Evolutionary conservation across 2,329 filamentous ascomycete species (phyloP).

Genomic region (Calonectria crousiana): DNA sequence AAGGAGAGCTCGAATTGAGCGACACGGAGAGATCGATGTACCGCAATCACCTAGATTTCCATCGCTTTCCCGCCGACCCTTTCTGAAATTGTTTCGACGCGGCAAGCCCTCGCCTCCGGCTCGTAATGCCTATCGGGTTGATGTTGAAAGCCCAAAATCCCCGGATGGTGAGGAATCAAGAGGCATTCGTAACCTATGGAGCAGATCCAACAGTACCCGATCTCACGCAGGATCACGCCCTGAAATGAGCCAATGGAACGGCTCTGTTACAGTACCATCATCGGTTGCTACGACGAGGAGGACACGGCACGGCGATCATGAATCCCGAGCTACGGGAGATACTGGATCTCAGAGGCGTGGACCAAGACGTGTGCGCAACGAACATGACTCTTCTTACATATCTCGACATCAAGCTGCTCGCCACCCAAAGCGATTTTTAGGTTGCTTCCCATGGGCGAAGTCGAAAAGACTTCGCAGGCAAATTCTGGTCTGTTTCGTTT

Average conservation of each 20-base stretch:
- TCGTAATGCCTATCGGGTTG: slow-evolving; percentile 35
- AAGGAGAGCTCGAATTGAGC: slow-evolving; percentile 46
- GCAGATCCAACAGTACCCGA: slow-evolving; percentile 36
- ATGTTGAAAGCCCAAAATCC: slow-evolving; percentile 62
- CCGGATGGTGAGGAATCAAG: slow-evolving; percentile 33
- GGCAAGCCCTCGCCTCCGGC: slow-evolving; percentile 32
- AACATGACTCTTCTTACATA: not conserved
- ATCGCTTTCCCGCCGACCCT: slow-evolving; percentile 16
- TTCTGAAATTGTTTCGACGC: slow-evolving; percentile 37
- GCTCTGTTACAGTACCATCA: not conserved
- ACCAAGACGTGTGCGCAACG: not conserved
- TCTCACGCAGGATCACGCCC: slow-evolving; percentile 26
- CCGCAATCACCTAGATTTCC: slow-evolving; percentile 13
- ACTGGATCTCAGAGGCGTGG: not conserved
- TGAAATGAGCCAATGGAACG: not conserved
- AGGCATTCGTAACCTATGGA: not conserved
- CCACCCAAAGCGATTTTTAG: slow-evolving; percentile 60
- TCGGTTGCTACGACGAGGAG: not conserved
- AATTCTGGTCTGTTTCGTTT: slow-evolving; percentile 72
- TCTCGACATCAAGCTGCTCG: slow-evolving; percentile 22
- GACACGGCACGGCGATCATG: not conserved
- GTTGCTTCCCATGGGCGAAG: slow-evolving; percentile 68
- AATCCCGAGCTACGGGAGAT: slow-evolving; percentile 6
- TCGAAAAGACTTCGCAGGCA: slow-evolving; percentile 66
- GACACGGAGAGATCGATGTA: slow-evolving; percentile 31